A percentile compares a stretch with the other conserved stretches of the same genome.
Evolutionary conservation across 2,329 filamentous ascomycete genomes (phyloP).

Genomic region (Colletotrichum sp.): DNA sequence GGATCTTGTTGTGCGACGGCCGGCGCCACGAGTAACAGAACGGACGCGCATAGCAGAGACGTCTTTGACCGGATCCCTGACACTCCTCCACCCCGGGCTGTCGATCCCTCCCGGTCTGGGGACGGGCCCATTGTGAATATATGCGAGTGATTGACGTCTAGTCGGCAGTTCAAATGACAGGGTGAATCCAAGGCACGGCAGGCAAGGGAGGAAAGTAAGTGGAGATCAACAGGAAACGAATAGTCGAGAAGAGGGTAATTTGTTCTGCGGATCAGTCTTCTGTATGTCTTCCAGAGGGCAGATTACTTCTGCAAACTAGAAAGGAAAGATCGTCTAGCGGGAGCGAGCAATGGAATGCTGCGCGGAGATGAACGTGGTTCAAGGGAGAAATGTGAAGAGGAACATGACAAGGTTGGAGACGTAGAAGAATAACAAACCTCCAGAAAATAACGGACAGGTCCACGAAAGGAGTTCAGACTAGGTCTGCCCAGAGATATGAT

Average conservation of each 20-base stretch:
- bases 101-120: not conserved
- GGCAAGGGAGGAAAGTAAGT: not conserved
- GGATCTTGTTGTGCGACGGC: conserved; percentile 48
- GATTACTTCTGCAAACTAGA: not conserved
- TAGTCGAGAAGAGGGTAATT: not conserved
- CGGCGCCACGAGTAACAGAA: not conserved
- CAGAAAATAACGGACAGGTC: not conserved
- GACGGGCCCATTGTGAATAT: not conserved
- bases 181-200: not conserved
- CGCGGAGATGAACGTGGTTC: not conserved
- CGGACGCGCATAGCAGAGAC: not conserved
- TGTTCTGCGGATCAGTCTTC: not conserved
- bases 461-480: not conserved
- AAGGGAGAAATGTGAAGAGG: not conserved
- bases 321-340: not conserved
- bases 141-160: not conserved
- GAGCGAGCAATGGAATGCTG: not conserved
- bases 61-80: not conserved
- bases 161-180: not conserved
- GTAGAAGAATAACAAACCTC: not conserved
- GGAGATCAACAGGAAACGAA: not conserved
- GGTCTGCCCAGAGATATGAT: not conserved
- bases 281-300: not conserved
- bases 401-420: not conserved
- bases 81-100: not conserved